Evolutionary conservation across 2,329 filamentous ascomycete species (phyloP), one percentile per base, ranked within the genome.

Genomic region (Pestalotiopsis sp.): DNA sequence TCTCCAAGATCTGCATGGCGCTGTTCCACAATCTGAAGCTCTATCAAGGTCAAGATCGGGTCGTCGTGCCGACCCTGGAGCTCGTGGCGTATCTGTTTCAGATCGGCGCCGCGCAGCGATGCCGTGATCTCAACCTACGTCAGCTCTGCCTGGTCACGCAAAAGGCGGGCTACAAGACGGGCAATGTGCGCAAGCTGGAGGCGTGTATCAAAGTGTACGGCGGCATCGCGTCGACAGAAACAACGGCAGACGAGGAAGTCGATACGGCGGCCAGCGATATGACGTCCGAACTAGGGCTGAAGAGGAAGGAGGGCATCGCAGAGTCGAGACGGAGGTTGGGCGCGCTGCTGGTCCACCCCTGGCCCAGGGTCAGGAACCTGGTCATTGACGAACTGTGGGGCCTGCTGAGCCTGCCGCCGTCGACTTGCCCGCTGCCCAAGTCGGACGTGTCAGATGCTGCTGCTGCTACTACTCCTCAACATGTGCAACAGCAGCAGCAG

Each of bases 201-300:
- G 92, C 93, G 0, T 93, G 93, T 25, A 83, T 97, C 70, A 92
- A 91, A 75, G 87, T 96, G 13, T 98, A 98, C 79, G 88, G 90
- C 2, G 90, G 89, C 0, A 81, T 97, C 31, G 89, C 89, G 4
- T 67, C 68, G 62, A 72, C 68, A 27, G 70, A 11, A 25, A 66
- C 68, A 45, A 68, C 60, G 58, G 71, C 70, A 63, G 72, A 68
- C 25, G 70, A 68, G 13, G 72, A 74, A 31, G 71, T 69, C 68
- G 40, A 20, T 14, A 68, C 64, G 17, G 23, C 17, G 59, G 17
- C 27, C 27, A 31, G n/a, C 61, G 31, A 45, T 38, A 52, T 56
- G 36, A 52, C 58, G n/a, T 56, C 69, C 17, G 74, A 73, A 64
- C 71, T 75, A 67, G 70, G 67, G 62, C 69, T 64, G 66, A 76